Evolutionary conservation across 1,284 basidiomycete species (phyloP), one percentile per base, ranked within the genome.

Genomic region (Puccinia brachypodii): DNA sequence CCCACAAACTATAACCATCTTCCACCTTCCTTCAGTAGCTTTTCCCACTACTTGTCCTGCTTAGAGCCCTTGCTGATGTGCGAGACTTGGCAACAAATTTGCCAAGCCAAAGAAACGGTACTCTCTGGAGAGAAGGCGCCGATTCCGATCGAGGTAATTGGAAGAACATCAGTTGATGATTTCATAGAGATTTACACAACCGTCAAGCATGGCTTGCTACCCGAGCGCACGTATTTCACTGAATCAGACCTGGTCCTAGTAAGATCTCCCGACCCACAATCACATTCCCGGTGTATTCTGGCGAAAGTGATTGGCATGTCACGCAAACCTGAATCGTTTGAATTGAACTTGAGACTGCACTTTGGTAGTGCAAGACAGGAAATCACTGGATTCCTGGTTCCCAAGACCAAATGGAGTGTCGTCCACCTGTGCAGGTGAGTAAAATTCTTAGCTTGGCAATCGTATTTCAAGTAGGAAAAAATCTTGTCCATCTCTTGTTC

Each of bases 41-140:
- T 91, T 76, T 86, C 88, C 4, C 90, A 95, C 42, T 99, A 97
- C 87, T 89, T 90, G 58, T 88, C 88, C 36, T 88, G 92, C 36
- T 95, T 97, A 85, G 91, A 94, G 84, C 95, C 97, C 0, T 89
- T 99, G n/a, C 88, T 98, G 33, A 88, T 96, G 42, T 89, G 94
- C 82, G 97, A 99, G 87, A 92, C 93, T 83, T 98, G 97, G 96
- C 91, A 93, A 40, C 94, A 98, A 85, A 90, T 98, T 80, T 85
- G 88, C 47, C 90, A 94, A 85, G 91, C 94, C 40, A 92, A 85
- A 74, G 86, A 94, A 84, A 91, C 93, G 81, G 90, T 91, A 76
- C 85, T 85, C 11, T 82, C 83, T 6, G 88, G 88, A 56, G 89
- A 91, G 11, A 87, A 81, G 64, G 22, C 42, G 1, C 60, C 87